A percentile compares a stretch with the other conserved stretches of the same genome.
phyloP scores from a whole-genome alignment of 75 land plant species.

The Chamaecyparis obtusa region DNA sequence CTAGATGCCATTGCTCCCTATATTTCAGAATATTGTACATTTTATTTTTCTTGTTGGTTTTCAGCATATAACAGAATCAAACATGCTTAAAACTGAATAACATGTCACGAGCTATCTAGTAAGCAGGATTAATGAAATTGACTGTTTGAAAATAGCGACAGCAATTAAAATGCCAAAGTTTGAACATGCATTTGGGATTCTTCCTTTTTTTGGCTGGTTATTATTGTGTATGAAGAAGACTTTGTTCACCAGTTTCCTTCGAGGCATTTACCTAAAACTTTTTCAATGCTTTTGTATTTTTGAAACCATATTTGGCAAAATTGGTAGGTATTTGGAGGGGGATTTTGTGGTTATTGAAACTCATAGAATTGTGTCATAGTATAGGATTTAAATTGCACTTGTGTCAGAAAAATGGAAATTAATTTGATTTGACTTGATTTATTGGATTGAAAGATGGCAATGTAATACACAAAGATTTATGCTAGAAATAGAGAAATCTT shows the following conservation, averaged over 20 bases:
- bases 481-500: neutral
- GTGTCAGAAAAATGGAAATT: neutral
- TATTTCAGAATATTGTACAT: no score
- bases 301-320: no score
- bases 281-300: neutral
- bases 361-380: no score
- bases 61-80: neutral
- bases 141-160: neutral
- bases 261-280: neutral
- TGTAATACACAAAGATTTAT: neutral
- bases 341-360: no score
- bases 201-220: neutral
- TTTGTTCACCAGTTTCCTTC: neutral
- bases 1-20: no score
- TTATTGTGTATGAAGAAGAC: neutral
- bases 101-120: neutral
- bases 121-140: neutral
- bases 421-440: neutral
- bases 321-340: no score
- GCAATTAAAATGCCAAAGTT: neutral
- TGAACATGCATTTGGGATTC: no score
- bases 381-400: no score
- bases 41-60: neutral
- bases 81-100: neutral
- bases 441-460: neutral